A percentile compares a stretch with the other conserved stretches of the same genome.
phyloP scores from a whole-genome alignment of 2,329 filamentous ascomycete species.

The Dryadomyces quercivorus region DNA sequence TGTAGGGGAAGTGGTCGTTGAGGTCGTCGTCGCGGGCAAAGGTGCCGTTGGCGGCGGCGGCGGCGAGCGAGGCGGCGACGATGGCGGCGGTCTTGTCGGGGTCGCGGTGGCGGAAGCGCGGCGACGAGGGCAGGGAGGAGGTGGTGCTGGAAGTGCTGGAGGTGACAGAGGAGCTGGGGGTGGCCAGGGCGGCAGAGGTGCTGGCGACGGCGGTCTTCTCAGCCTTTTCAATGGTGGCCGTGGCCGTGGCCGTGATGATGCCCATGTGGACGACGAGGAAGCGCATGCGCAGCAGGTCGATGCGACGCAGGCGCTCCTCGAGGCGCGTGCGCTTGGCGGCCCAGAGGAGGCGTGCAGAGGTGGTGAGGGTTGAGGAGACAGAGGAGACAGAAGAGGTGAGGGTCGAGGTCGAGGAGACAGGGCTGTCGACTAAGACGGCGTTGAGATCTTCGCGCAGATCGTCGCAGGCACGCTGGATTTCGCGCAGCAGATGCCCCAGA shows the following conservation, averaged over 20 bases:
- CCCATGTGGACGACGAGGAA: conserved; percentile 54
- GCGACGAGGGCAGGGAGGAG: conserved; percentile 7
- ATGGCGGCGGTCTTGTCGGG: conserved; percentile 18
- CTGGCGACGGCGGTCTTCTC: conserved; percentile 12
- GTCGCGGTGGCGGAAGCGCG: conserved; percentile 19
- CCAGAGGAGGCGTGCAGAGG: conserved; percentile 43
- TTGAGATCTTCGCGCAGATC: conserved; percentile 50
- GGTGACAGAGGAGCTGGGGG: neutral
- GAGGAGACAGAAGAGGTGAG: neutral
- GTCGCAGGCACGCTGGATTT: conserved; percentile 49
- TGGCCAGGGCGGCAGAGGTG: neutral
- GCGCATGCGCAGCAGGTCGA: conserved; percentile 51
- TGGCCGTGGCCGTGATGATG: conserved; percentile 31
- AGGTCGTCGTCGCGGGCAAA: neutral
- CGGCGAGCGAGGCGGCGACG: conserved; percentile 5
- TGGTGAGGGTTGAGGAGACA: conserved; percentile 21
- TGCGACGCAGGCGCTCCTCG: conserved; percentile 43
- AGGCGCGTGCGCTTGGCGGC: conserved; percentile 39
- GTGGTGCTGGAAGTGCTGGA: conserved; percentile 1
- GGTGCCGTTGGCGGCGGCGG: conserved; percentile 1
- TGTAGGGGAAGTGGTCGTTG: neutral
- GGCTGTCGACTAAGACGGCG: conserved; percentile 24
- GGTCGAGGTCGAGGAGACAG: neutral
- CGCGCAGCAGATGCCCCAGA: conserved; percentile 42
- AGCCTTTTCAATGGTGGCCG: conserved; percentile 24